Conservation (phyloP, 441 rosid species). For the Euphorbia schlechtendalii region DNA sequence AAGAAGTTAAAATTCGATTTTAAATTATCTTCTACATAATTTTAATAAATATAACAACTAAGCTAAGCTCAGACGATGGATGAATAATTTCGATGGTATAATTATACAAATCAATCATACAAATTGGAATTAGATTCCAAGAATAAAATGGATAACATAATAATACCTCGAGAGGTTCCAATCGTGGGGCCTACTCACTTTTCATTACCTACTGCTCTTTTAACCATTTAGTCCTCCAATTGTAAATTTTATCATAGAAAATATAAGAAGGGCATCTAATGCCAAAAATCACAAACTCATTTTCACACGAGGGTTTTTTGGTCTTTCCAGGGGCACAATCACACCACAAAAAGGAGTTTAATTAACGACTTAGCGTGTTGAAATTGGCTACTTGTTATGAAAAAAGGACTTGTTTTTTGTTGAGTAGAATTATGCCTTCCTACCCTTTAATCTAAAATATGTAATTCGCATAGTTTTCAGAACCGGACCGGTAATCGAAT, state of each 20-base stretch:
- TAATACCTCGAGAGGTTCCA: conserved; percentile 38
- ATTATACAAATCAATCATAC: conserved; percentile 6
- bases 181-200: conserved; percentile 24
- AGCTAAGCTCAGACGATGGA: too few relatives aligned
- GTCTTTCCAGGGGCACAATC: conserved; percentile 26
- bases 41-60: too few relatives aligned
- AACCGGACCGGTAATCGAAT: too few relatives aligned
- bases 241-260: conserved; percentile 23
- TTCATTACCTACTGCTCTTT: conserved; percentile 16
- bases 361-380: conserved; percentile 39
- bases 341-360: conserved; percentile 4
- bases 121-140: conserved; percentile 22
- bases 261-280: conserved; percentile 21
- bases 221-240: conserved; percentile 17
- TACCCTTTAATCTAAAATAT: too few relatives aligned
- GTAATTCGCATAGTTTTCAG: too few relatives aligned
- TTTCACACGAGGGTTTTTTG: conserved; percentile 30
- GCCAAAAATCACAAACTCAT: conserved; percentile 1
- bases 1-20: too few relatives aligned
- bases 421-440: conserved; percentile 10
- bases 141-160: conserved; percentile 24
- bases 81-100: background rate
- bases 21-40: too few relatives aligned
- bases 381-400: conserved; percentile 21
- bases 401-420: background rate